Evolutionary conservation across 768 basidiomycete species (phyloP).

Genomic region (Aureoboletus auriporus): DNA sequence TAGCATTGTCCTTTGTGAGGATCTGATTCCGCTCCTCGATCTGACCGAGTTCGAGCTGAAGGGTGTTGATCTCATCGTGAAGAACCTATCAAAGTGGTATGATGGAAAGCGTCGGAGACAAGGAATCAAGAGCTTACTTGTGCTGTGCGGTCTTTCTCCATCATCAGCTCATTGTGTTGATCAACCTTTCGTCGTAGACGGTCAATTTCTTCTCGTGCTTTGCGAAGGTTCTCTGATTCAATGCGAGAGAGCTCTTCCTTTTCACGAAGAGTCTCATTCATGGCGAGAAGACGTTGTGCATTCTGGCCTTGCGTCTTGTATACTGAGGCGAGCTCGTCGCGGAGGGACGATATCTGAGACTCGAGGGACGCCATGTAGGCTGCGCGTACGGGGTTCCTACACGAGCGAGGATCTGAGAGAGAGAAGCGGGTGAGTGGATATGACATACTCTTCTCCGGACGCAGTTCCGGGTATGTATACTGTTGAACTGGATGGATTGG

Average conservation of each 20-base stretch:
- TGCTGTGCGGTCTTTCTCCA: conserved; percentile 83
- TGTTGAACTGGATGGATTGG: conserved; percentile 58
- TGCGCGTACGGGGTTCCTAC: conserved; percentile 77
- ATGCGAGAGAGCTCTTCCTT: conserved; percentile 85
- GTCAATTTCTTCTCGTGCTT: conserved; percentile 70
- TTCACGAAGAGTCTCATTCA: conserved; percentile 94
- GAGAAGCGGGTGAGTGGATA: neutral
- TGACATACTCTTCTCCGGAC: conserved; percentile 65
- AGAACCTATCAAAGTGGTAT: conserved; percentile 56
- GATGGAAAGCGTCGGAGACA: neutral
- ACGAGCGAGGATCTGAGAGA: neutral
- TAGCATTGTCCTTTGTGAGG: conserved; percentile 91
- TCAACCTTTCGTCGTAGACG: conserved; percentile 71
- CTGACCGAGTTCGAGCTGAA: conserved; percentile 87
- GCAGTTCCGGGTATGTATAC: conserved; percentile 53
- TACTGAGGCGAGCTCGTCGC: conserved; percentile 88
- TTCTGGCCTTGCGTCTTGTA: conserved; percentile 98
- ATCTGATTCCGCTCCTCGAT: conserved; percentile 82
- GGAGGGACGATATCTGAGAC: conserved; percentile 86
- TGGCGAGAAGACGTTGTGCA: conserved; percentile 84
- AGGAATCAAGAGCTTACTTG: conserved; percentile 51
- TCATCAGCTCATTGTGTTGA: conserved; percentile 80
- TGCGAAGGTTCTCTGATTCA: conserved; percentile 76
- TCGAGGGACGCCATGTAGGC: conserved; percentile 92
- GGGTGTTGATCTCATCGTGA: conserved; percentile 91